phyloP scores from a whole-genome alignment of 148 eudicot species.

The Vaccinium darrowii region DNA sequence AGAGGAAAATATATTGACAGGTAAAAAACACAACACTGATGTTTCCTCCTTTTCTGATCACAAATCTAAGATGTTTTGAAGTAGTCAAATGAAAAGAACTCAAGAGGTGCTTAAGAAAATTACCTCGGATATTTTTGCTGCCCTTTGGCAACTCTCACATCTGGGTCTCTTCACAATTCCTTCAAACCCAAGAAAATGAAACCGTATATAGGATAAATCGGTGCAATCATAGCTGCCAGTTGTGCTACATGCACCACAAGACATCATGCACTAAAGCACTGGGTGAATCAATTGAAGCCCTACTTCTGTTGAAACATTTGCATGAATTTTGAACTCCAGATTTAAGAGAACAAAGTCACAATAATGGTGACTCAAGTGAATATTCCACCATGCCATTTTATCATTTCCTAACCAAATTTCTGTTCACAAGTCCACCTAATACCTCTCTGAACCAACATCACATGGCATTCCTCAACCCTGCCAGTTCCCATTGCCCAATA shows the following conservation, averaged over 20 bases:
- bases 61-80: neutral
- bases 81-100: neutral
- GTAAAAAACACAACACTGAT: neutral
- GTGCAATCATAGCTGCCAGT: neutral
- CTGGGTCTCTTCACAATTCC: neutral
- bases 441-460: conserved; percentile 5
- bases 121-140: neutral
- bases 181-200: neutral
- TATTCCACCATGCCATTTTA: neutral
- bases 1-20: neutral
- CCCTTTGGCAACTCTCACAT: neutral
- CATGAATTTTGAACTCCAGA: neutral
- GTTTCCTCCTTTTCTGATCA: neutral
- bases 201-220: neutral
- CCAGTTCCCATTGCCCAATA: neutral
- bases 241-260: neutral
- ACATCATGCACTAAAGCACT: neutral
- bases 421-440: neutral
- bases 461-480: neutral
- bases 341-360: neutral
- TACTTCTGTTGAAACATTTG: neutral
- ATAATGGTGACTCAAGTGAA: neutral
- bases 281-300: neutral
- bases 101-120: neutral
- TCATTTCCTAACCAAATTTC: neutral